Base-by-base conservation (phyloP, 306 rosid species). In the Canavalia gladiata region DNA sequence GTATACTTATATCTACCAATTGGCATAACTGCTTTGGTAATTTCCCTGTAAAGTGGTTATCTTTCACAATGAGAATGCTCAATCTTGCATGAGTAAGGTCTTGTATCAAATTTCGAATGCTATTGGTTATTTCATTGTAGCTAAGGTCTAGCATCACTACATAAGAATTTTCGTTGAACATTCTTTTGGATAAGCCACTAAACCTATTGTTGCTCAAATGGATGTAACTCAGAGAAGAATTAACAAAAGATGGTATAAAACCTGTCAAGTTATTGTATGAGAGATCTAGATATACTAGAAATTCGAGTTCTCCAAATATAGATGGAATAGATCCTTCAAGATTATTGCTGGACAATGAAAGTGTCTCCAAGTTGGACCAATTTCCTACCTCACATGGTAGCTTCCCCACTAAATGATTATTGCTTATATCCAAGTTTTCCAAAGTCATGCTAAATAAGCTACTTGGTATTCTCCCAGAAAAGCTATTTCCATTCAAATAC, bases 271-370 rank as follows among this genome's bases (percentile, higher is more conserved):
- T 72, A 25, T 80, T 80, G 7, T 49, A 34, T 0, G 78, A 80
- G 68, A 72, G 11, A 72, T 60, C 73, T 7, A 81, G 25, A 63
- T 29, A 50, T 1, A 3, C 0, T 11, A 80, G 41, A 4, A 0
- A 0, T 49, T 58, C 18, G 2, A 10, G 52, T 80, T 50, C 8
- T 9, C 1, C 35, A 9, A 81, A 28, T 12, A 51, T 25, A 2
- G 3, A 0, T n/a, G 79, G 74, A 9, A 72, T 72, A 1, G 57
- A 51, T 30, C 84, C 84, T 80, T 80, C 84, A 29, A 80, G 18
- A 51, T 41, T 12, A 49, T 80, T 71, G 5, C 71, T 71, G 13
- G 83, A 71, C 83, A 80, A 46, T 1, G 9, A 6, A 71, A 80
- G 55, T 6, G 1, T 5, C 30, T 0, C 0, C 64, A 80, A 58